Percentiles rank a stretch among this genome's conserved stretches.
These are phyloP conservation scores for Coemansia sp. DNA, from an alignment of 192 early-diverging fungal species.

Conservation along the genomic window DNA sequence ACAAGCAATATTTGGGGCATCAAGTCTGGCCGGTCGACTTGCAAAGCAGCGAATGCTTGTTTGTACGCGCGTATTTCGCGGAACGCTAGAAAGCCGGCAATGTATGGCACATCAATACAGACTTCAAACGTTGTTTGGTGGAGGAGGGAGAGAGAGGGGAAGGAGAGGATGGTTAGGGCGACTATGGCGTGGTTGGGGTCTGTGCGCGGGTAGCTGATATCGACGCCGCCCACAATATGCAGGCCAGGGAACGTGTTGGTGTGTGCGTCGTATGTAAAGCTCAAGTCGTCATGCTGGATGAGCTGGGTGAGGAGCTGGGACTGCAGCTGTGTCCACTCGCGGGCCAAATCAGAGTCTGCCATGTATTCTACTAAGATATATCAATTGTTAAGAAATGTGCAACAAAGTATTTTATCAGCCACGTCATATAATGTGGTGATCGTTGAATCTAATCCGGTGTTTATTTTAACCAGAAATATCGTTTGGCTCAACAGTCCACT, in stretches of 20 bases:
- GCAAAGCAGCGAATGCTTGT: slow-evolving; percentile 60
- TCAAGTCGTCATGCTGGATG: slow-evolving; percentile 15
- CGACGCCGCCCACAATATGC: slow-evolving; percentile 70
- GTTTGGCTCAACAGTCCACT: no score
- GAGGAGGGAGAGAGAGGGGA: slow-evolving; percentile 67
- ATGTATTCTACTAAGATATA: no score
- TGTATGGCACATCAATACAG: slow-evolving; percentile 73
- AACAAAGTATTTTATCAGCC: no score
- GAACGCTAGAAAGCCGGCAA: slow-evolving; percentile 89
- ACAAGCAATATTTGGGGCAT: slow-evolving; percentile 80
- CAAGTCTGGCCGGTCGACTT: slow-evolving; percentile 50
- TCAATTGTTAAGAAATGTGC: no score
- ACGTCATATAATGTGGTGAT: no score
- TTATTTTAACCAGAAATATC: no score
- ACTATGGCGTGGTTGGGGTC: slow-evolving; percentile 61
- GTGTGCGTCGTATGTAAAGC: slow-evolving; percentile 12
- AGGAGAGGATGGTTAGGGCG: slow-evolving; percentile 70
- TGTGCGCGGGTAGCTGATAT: slow-evolving; percentile 68
- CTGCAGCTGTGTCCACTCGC: slow-evolving; percentile 20
- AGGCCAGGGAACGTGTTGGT: slow-evolving; percentile 31
- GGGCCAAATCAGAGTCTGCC: no score
- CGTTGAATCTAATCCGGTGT: no score
- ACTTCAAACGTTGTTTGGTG: slow-evolving; percentile 63
- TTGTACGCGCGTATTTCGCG: slow-evolving; percentile 73
- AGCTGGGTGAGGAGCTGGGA: slow-evolving; percentile 22